Conservation (phyloP, 1,139 yeast species). For the Magnusiomyces fungicola region DNA sequence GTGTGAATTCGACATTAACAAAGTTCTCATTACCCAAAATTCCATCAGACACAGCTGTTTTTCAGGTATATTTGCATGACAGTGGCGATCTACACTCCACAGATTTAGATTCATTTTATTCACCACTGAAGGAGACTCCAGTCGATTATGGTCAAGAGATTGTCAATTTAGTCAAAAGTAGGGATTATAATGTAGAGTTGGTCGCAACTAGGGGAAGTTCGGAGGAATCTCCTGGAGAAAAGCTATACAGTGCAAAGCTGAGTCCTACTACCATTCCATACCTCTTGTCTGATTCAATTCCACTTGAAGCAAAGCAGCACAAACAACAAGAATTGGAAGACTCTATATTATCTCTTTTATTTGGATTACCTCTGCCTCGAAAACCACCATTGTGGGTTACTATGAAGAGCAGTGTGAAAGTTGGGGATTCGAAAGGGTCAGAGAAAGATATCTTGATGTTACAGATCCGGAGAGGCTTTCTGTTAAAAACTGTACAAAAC, state of each 20-base stretch:
- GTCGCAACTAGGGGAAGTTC: not conserved
- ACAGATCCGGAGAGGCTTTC: slow-evolving; percentile 3
- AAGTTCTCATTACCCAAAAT: not conserved
- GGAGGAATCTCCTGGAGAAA: not conserved
- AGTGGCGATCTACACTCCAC: too few species aligned
- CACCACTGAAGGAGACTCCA: not conserved
- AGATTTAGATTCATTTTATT: too few species aligned
- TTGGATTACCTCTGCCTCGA: slow-evolving; percentile 2
- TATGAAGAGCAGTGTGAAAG: not conserved
- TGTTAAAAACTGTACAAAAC: not conserved
- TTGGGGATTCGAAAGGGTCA: not conserved
- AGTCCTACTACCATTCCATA: not conserved
- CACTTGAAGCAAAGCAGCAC: not conserved
- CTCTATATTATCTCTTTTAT: not conserved
- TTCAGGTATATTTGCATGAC: slow-evolving; percentile 1
- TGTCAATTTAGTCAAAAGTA: not conserved
- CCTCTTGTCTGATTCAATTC: not conserved
- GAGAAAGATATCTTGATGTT: not conserved
- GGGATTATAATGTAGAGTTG: not conserved
- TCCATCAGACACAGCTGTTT: not conserved
- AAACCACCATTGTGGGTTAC: slow-evolving; percentile 3
- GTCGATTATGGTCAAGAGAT: not conserved
- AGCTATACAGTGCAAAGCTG: not conserved
- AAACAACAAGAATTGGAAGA: not conserved
- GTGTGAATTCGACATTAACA: not conserved